Conservation (phyloP, 371 early-diverging fungal species). For the Mortierella sp. region DNA sequence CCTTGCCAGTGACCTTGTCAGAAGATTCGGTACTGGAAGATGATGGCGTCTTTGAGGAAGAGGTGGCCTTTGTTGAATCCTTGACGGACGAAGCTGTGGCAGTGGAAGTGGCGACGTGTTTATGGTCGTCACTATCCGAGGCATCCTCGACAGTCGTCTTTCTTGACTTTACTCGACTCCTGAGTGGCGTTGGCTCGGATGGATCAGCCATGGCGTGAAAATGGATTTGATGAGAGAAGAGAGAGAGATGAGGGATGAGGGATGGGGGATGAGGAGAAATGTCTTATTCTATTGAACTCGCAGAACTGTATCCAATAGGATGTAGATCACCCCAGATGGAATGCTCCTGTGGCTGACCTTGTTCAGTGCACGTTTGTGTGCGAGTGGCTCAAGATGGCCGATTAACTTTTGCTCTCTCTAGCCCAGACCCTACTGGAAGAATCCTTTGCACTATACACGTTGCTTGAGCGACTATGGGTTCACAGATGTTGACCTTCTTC, state of each 20-base stretch:
- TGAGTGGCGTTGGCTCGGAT: background rate
- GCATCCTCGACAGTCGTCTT: constrained; percentile 47
- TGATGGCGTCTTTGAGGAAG: constrained; percentile 2
- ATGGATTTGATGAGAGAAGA: background rate
- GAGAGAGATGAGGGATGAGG: background rate
- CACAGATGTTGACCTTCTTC: too few relatives aligned
- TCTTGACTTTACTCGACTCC: constrained; percentile 29
- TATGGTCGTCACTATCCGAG: constrained; percentile 23
- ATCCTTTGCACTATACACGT: too few relatives aligned
- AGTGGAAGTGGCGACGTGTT: constrained; percentile 29
- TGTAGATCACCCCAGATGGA: too few relatives aligned
- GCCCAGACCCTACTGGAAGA: too few relatives aligned
- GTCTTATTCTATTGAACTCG: background rate
- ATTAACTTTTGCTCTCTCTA: too few relatives aligned
- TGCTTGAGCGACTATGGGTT: too few relatives aligned
- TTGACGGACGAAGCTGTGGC: constrained; percentile 13
- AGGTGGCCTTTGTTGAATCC: background rate
- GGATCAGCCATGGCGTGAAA: constrained; percentile 19
- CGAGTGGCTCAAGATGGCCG: too few relatives aligned
- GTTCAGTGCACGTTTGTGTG: too few relatives aligned
- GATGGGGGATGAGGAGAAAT: background rate
- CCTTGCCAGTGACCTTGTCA: constrained; percentile 12
- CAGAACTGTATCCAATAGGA: too few relatives aligned
- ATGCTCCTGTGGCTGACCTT: too few relatives aligned
- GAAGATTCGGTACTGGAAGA: constrained; percentile 8